Percentiles rank a stretch among this genome's conserved stretches.
Evolutionary conservation across 2,329 filamentous ascomycete species (phyloP).

Genomic region (Alternaria gansuensis): DNA sequence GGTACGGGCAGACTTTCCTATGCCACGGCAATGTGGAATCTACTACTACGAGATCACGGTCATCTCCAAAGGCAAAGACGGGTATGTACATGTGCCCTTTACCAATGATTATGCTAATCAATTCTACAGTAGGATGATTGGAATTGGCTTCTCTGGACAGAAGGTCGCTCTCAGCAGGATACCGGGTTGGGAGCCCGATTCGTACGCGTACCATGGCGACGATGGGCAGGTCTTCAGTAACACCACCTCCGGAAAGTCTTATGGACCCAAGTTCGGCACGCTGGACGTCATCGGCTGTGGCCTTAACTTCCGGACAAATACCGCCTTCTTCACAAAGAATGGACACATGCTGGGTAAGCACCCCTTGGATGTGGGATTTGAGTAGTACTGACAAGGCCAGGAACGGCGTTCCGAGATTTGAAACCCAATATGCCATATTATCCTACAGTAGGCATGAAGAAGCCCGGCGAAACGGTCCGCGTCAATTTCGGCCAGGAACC

Average conservation of each 20-base stretch:
- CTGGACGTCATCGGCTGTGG: slow-evolving; percentile 71
- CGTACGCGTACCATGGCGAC: slow-evolving; percentile 73
- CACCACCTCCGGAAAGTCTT: slow-evolving; percentile 64
- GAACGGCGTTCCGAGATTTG: slow-evolving; percentile 74
- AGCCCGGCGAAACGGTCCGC: slow-evolving; percentile 65
- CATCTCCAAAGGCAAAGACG: slow-evolving; percentile 72
- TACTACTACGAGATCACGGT: slow-evolving; percentile 89
- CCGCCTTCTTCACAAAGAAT: slow-evolving; percentile 73
- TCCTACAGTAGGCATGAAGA: slow-evolving; percentile 73
- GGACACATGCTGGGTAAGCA: slow-evolving; percentile 64
- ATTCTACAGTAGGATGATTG: slow-evolving; percentile 55
- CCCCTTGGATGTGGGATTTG: not conserved
- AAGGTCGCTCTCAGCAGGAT: slow-evolving; percentile 68
- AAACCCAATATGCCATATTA: slow-evolving; percentile 68
- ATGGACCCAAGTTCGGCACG: slow-evolving; percentile 67
- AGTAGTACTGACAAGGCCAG: slow-evolving; percentile 56
- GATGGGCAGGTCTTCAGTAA: slow-evolving; percentile 71
- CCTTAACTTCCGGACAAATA: slow-evolving; percentile 69
- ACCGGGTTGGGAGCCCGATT: slow-evolving; percentile 72
- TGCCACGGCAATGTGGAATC: slow-evolving; percentile 88
- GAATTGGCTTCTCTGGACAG: slow-evolving; percentile 67
- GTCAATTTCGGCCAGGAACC: slow-evolving; percentile 73
- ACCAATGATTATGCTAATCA: slow-evolving; percentile 30
- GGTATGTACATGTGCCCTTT: slow-evolving; percentile 60
- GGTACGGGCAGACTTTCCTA: slow-evolving; percentile 82